phyloP scores from a whole-genome alignment of 768 basidiomycete genomes.

The Mycena indigotica region DNA sequence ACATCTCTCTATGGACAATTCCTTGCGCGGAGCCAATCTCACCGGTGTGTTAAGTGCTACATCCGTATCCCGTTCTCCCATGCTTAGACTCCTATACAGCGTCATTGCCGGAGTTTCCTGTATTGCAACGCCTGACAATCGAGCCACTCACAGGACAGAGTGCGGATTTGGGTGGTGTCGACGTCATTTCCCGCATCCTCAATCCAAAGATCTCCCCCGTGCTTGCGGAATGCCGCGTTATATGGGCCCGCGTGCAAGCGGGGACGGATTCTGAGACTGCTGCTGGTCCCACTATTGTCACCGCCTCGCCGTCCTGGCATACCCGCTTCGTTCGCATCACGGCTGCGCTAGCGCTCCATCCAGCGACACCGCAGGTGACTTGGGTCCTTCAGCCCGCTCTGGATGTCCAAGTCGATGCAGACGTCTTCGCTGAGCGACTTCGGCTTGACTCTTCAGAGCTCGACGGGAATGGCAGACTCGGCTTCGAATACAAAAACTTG shows the following conservation, averaged over 20 bases:
- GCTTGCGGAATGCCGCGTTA: not conserved
- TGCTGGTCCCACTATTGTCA: no score
- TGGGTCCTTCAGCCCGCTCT: not conserved
- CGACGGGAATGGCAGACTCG: no score
- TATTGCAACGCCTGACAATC: not conserved
- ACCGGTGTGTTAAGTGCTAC: not conserved
- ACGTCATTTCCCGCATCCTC: not conserved
- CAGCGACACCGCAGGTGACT: not conserved
- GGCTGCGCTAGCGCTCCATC: not conserved
- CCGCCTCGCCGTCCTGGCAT: not conserved
- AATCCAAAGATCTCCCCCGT: not conserved
- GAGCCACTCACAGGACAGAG: not conserved
- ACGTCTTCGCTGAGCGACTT: no score
- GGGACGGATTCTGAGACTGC: not conserved
- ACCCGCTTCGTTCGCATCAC: not conserved
- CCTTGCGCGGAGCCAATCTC: no score
- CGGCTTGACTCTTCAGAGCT: no score
- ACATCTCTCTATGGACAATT: not conserved
- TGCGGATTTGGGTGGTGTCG: not conserved
- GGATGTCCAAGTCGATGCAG: not conserved
- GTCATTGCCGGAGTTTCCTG: not conserved
- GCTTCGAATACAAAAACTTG: no score
- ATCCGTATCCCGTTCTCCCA: not conserved
- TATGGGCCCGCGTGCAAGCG: not conserved
- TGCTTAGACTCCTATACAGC: not conserved